These are phyloP conservation scores for Metschnikowia colocasiae DNA, from an alignment of 805 yeast species.

Conservation along the genomic window DNA sequence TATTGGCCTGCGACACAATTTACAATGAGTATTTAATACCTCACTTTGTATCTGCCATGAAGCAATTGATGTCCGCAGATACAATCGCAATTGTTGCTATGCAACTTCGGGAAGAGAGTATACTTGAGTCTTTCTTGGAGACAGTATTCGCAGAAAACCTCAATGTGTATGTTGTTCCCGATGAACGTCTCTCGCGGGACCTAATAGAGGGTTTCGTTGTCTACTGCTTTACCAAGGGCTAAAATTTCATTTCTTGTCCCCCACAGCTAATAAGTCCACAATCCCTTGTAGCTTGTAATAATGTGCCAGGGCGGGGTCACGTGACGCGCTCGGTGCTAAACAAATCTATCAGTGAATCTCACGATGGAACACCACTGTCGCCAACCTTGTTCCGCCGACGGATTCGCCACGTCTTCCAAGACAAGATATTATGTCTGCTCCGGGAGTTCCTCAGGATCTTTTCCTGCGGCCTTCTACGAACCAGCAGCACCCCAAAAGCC, in stretches of 20 bases:
- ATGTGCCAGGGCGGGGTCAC: background rate
- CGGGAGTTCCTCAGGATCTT: background rate
- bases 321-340: background rate
- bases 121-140: constrained; percentile 45
- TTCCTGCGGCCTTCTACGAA: background rate
- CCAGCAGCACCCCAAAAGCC: background rate
- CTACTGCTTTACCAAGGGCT: constrained; percentile 26
- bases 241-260: background rate
- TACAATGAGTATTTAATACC: constrained; percentile 60
- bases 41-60: constrained; percentile 44
- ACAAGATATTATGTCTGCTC: background rate
- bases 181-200: constrained; percentile 25
- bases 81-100: constrained; percentile 41
- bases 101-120: constrained; percentile 52
- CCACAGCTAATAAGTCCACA: background rate
- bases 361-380: background rate
- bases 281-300: background rate
- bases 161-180: constrained; percentile 31
- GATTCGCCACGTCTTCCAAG: background rate
- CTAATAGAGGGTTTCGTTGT: constrained; percentile 45
- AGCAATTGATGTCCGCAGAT: constrained; percentile 26
- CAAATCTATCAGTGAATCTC: background rate
- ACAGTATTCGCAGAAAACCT: constrained; percentile 30
- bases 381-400: background rate
- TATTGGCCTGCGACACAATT: constrained; percentile 63